These are phyloP conservation scores for Lasiodiplodia sp. DNA, from an alignment of 2,329 filamentous ascomycete species.

Conservation along the genomic window DNA sequence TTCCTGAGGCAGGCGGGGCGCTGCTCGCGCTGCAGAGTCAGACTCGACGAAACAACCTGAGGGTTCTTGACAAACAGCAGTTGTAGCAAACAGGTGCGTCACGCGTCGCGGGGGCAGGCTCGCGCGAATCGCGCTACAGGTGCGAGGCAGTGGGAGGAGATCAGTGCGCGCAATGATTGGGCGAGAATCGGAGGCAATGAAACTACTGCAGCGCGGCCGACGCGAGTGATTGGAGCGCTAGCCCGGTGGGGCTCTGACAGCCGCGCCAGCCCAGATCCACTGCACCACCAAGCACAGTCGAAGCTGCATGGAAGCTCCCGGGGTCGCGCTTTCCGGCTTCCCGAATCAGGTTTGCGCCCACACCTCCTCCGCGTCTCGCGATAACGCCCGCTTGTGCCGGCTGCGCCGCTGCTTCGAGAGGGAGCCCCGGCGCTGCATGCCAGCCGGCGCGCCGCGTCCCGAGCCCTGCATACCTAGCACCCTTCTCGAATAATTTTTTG, in stretches of 20 bases:
- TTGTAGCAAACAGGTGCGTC: not conserved
- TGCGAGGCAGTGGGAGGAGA: not conserved
- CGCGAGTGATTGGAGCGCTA: not conserved
- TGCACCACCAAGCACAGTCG: constrained; percentile 3
- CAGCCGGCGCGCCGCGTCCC: not conserved
- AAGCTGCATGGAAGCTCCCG: constrained; percentile 15
- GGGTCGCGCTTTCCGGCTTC: constrained; percentile 16
- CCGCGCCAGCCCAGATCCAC: constrained; percentile 11
- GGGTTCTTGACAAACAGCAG: not conserved
- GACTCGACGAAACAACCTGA: not conserved
- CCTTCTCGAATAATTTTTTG: not conserved
- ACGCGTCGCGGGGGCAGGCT: not conserved
- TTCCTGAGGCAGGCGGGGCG: not conserved
- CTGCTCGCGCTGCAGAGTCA: not conserved
- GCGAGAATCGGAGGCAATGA: constrained; percentile 14
- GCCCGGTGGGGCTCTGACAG: not conserved
- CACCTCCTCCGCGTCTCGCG: not conserved
- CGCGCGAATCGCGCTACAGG: not conserved
- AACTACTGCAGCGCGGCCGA: constrained; percentile 4
- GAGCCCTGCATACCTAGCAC: not conserved
- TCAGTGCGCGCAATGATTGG: constrained; percentile 3
- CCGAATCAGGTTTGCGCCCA: constrained; percentile 16
- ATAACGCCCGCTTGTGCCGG: not conserved
- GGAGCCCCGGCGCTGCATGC: not conserved
- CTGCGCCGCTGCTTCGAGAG: not conserved